Evolutionary conservation across 2,329 filamentous ascomycete genomes (phyloP), one percentile per base, ranked within the genome.

Genomic region (Calonectria crousiana): DNA sequence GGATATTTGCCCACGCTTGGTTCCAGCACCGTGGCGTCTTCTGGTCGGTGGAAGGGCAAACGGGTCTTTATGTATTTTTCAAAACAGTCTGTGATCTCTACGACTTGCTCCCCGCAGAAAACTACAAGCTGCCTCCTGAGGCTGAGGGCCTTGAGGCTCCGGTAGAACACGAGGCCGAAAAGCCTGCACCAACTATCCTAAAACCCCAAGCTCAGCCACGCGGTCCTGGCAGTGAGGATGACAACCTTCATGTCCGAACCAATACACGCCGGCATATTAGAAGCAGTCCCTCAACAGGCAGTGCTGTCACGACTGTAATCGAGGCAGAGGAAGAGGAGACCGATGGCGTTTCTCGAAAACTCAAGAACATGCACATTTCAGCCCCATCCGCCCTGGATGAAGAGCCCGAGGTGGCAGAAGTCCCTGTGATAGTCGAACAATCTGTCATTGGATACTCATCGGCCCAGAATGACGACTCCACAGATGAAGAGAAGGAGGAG

Each of bases 1-100:
- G 97, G 74, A 98, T 99, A 85, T 99, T 98, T 83, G 97, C 97
- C 60, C 97, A 99, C 83, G 97, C 97, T 10, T 99, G 97, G 97
- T 99, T 98, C 84, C 95, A 98, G 86, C 97, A 99, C 84, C 92
- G 96, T 58, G 94, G 94, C 70, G 95, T 98, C 68, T 99, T 98
- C 84, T 98, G 96, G 95, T 92, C 94, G 51, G 93, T 98, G 1
- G 97, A 99, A 86, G 91, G 92, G 13, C 92, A 95, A 83, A 95
- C 95, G n/a, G 97, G 97, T 0, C 87, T 99, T 14, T 99, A 99
- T 83, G 92, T 98, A 72, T 93, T 99, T 81, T 99, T 98, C 89
- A 98, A 98, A 89, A 97, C 94, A 0, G 96, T 98, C 28, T 98
- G 96, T 84, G 97, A 99, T 83, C 90, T 93, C 79, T 98, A 98